Conservation (phyloP, 805 yeast species). For the Schwanniomyces vanrijiae region DNA sequence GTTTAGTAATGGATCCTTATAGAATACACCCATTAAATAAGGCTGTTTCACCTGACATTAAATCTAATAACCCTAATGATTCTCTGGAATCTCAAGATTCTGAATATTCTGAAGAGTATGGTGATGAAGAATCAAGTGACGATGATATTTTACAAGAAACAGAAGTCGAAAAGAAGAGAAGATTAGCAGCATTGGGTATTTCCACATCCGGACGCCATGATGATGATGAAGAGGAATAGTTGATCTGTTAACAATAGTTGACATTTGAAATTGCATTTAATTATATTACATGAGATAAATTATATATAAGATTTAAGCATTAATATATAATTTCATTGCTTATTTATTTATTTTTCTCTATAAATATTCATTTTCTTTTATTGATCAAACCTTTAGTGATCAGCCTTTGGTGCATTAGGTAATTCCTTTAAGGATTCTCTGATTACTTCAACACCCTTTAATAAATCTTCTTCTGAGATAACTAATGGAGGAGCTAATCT, state of each 20-base stretch:
- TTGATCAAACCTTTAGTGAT: slow-evolving; percentile 27
- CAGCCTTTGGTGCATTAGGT: slow-evolving; percentile 52
- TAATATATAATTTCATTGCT: neutral
- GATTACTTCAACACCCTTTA: slow-evolving; percentile 78
- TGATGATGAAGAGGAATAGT: slow-evolving; percentile 46
- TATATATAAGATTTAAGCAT: neutral
- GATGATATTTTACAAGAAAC: slow-evolving; percentile 47
- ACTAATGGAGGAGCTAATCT: slow-evolving; percentile 96
- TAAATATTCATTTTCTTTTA: neutral
- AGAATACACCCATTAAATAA: neutral
- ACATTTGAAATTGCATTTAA: neutral
- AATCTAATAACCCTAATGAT: slow-evolving; percentile 12
- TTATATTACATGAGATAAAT: neutral
- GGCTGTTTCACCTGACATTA: slow-evolving; percentile 12
- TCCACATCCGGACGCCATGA: slow-evolving; percentile 40
- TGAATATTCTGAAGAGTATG: slow-evolving; percentile 16
- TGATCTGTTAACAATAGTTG: neutral
- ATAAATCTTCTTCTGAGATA: slow-evolving; percentile 81
- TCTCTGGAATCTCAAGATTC: slow-evolving; percentile 5
- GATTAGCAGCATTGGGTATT: slow-evolving; percentile 58
- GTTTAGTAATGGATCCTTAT: neutral
- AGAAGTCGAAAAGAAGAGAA: slow-evolving; percentile 62
- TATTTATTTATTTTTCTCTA: neutral
- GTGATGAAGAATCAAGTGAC: slow-evolving; percentile 15
- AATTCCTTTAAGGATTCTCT: slow-evolving; percentile 53